Base-by-base conservation (phyloP, 768 basidiomycete genomes). In the Podaxis sp. region DNA sequence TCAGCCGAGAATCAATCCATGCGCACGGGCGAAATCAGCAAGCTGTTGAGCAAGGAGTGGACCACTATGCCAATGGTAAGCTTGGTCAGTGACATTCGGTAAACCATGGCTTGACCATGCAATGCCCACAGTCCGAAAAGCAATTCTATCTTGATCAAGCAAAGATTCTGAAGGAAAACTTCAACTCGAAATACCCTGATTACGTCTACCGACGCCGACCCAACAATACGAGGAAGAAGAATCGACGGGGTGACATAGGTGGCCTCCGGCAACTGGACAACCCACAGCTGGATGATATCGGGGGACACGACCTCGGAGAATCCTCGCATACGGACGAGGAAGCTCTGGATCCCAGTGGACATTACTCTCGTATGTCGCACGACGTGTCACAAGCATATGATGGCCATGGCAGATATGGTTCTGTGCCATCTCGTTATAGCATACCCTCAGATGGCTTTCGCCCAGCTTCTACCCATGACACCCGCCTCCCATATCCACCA, bases 11-110 rank as follows among this genome's bases (percentile, higher is more conserved):
- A 94, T 70, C 91, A 92, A 71, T 84, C 90, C 48, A 88, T 94
- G 90, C 87, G 92, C 42, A 94, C 92, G 0, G 92, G 92, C 14
- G 92, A 94, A 68, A 91, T 94, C 57, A 90, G 88, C 77, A 94
- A 94, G 74, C 85, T 94, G 57, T 77, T 94, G 63, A 89, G 87
- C 74, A 88, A 86, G 61, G 92, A 94, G 74, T 94, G 92, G 92
- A 90, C 84, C 62, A 72, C 81, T 36, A 93, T 94, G 91, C 77
- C 77, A 44, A 73, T 86, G 75, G 92, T 90, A 66, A 76, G 80
- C 76, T 50, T 58, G 55, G 50, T 66, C 62, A 59, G 25, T 25
- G 61, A 62, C 32, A 7, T 61, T 61, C 27, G 32, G 44, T 42
- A 37, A n/a, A 59, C 27, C 27, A 16, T 47, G 37, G 57, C 60